Evolutionary conservation across 176 grass and related monocot species (phyloP).

Genomic region (Thalia dealbata): DNA sequence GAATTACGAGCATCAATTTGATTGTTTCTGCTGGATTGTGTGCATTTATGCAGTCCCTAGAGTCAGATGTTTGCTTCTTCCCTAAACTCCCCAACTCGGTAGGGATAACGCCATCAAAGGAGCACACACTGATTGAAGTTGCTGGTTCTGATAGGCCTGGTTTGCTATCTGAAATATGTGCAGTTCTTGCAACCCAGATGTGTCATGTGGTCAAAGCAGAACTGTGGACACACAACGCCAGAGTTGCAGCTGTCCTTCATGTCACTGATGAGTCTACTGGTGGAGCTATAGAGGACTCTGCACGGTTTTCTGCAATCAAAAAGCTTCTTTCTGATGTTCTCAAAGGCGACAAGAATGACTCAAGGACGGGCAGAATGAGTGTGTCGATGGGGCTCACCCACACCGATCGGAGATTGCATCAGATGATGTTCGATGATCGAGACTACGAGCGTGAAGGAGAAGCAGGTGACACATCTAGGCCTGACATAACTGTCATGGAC

Average conservation of each 20-base stretch:
- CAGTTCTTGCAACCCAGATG: slow-evolving; percentile 3
- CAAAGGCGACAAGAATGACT: neutral
- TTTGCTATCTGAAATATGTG: slow-evolving; percentile 17
- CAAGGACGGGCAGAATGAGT: neutral
- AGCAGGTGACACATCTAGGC: neutral
- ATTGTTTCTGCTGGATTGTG: neutral
- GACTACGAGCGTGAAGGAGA: slow-evolving; percentile 10
- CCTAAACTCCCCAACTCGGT: neutral
- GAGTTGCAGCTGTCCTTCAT: slow-evolving; percentile 18
- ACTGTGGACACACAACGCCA: slow-evolving; percentile 18
- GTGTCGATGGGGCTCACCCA: slow-evolving; percentile 12
- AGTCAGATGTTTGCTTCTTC: slow-evolving; percentile 6
- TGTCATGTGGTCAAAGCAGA: slow-evolving; percentile 17
- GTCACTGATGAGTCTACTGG: slow-evolving; percentile 17
- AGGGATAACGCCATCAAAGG: neutral
- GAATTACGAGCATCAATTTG: neutral
- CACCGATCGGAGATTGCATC: slow-evolving; percentile 11
- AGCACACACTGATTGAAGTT: slow-evolving; percentile 10
- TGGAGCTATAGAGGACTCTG: slow-evolving; percentile 2
- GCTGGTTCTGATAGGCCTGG: slow-evolving; percentile 15
- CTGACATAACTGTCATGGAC: neutral
- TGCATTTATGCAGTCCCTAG: slow-evolving; percentile 7
- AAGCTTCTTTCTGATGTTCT: slow-evolving; percentile 14
- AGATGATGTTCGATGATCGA: slow-evolving; percentile 16
- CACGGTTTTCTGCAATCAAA: slow-evolving; percentile 2